A percentile compares a stretch with the other conserved stretches of the same genome.
phyloP scores from a whole-genome alignment of 2,329 filamentous ascomycete genomes.

The Colletotrichum sp. region DNA sequence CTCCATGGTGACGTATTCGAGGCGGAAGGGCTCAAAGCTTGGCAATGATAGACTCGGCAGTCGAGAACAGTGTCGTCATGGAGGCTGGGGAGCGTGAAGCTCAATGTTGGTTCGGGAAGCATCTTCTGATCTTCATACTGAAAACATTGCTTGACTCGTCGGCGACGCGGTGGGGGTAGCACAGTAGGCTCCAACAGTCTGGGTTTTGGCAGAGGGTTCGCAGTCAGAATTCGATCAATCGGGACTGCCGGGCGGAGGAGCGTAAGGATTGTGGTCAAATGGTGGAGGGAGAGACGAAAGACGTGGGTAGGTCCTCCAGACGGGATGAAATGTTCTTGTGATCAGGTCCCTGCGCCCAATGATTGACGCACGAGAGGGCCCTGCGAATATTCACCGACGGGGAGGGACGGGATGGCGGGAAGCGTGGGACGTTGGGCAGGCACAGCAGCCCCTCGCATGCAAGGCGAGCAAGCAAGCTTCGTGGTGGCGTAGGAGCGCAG shows the following conservation, averaged over 20 bases:
- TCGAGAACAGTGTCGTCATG: constrained; percentile 78
- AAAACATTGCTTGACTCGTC: neutral
- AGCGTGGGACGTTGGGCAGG: neutral
- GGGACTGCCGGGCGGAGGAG: neutral
- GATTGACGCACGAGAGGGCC: neutral
- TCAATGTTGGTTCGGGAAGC: constrained; percentile 63
- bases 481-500: constrained; percentile 2
- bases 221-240: neutral
- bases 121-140: constrained; percentile 36
- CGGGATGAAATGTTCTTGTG: neutral
- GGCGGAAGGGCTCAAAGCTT: constrained; percentile 40
- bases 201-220: neutral
- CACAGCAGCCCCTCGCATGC: neutral
- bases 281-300: neutral
- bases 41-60: constrained; percentile 82
- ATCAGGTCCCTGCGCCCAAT: neutral
- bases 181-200: neutral
- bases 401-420: neutral
- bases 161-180: neutral
- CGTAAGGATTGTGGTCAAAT: neutral
- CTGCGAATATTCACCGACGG: neutral
- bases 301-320: neutral
- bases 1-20: constrained; percentile 44
- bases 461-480: constrained; percentile 5
- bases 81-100: constrained; percentile 83